Percentiles rank a stretch among this genome's conserved stretches.
Conservation (phyloP, 169 alveolate species). For the Plasmodium adleri region DNA sequence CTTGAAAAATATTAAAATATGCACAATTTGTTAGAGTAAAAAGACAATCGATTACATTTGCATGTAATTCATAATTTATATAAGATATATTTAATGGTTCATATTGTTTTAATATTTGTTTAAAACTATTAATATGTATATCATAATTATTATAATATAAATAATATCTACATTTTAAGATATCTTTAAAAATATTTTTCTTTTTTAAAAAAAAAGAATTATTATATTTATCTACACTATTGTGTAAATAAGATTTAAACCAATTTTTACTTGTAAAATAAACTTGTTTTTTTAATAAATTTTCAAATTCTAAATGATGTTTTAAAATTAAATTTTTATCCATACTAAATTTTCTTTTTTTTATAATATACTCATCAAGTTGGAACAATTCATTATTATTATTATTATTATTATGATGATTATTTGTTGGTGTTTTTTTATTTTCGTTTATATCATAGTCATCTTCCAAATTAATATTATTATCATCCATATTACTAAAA, state of each 20-base stretch:
- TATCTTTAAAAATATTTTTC: slow-evolving; percentile 23
- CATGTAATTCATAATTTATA: slow-evolving; percentile 26
- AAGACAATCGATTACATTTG: slow-evolving; percentile 51
- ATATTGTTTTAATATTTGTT: slow-evolving; percentile 55
- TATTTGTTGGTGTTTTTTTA: slow-evolving; percentile 13
- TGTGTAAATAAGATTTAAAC: slow-evolving; percentile 40
- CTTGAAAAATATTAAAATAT: slow-evolving; percentile 28
- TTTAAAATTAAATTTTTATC: slow-evolving; percentile 24
- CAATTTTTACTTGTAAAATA: slow-evolving; percentile 63
- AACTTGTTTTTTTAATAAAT: slow-evolving; percentile 37
- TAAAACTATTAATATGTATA: slow-evolving; percentile 43
- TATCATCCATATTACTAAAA: background rate
- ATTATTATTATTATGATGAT: background rate
- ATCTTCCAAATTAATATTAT: too few relatives aligned
- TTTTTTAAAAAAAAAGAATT: slow-evolving; percentile 42
- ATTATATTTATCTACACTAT: slow-evolving; percentile 16
- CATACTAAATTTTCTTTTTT: slow-evolving; percentile 23
- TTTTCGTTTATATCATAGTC: slow-evolving; percentile 2
- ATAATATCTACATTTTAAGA: slow-evolving; percentile 41
- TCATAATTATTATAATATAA: slow-evolving; percentile 51
- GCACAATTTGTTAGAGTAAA: slow-evolving; percentile 70
- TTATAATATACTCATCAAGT: slow-evolving; percentile 28
- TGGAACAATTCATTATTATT: slow-evolving; percentile 12
- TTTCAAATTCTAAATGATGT: slow-evolving; percentile 38
- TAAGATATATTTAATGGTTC: slow-evolving; percentile 57